Evolutionary conservation across 2,329 filamentous ascomycete species (phyloP).

Genomic region (Arthrocladium fulminans): DNA sequence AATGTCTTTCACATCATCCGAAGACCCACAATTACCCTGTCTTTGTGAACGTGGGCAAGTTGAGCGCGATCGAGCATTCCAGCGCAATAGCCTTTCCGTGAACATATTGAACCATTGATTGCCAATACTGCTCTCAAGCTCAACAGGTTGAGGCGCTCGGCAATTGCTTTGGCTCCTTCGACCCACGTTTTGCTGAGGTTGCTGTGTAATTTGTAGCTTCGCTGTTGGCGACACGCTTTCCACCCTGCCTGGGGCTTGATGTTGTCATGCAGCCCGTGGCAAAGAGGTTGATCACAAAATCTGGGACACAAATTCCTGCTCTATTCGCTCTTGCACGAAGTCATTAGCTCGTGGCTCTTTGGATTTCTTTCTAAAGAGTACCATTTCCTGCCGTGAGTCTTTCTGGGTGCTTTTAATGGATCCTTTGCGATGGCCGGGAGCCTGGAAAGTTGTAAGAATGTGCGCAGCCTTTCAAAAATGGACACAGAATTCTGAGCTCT

Average conservation of each 20-base stretch:
- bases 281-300: slow-evolving; percentile 12
- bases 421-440: too few relatives aligned
- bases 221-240: neutral
- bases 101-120: slow-evolving; percentile 5
- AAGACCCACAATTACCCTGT: neutral
- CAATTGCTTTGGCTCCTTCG: neutral
- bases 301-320: neutral
- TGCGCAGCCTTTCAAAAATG: too few relatives aligned
- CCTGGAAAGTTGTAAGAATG: too few relatives aligned
- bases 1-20: neutral
- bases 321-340: neutral
- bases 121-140: slow-evolving; percentile 1
- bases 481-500: too few relatives aligned
- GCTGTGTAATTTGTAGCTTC: neutral
- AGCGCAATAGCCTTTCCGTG: neutral
- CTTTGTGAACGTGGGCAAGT: neutral
- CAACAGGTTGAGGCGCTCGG: neutral
- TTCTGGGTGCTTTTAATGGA: too few relatives aligned
- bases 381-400: too few relatives aligned
- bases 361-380: neutral
- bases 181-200: neutral
- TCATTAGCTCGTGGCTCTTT: slow-evolving; percentile 1
- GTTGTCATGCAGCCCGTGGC: neutral
- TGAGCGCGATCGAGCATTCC: neutral
- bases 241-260: neutral